Evolutionary conservation across 371 early-diverging fungal genomes (phyloP).

Genomic region (Edhazardia aedis): DNA sequence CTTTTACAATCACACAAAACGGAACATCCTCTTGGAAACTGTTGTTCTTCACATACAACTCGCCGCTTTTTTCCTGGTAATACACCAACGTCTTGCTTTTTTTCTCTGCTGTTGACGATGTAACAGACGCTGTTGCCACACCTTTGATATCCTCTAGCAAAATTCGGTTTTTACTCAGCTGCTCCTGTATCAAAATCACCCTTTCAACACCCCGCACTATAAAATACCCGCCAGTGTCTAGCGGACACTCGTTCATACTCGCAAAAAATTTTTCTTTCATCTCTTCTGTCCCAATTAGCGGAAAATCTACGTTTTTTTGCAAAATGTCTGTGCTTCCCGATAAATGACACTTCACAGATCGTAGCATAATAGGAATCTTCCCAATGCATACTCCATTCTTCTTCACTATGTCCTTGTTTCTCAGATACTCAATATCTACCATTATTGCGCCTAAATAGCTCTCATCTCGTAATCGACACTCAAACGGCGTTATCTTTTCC

Average conservation of each 20-base stretch:
- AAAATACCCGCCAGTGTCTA: conserved; percentile 98
- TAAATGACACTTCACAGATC: conserved; percentile 66
- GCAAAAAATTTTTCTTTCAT: conserved; percentile 59
- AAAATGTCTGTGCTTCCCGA: neutral
- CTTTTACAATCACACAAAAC: conserved; percentile 48
- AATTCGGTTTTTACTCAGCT: conserved; percentile 97
- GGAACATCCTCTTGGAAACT: conserved; percentile 71
- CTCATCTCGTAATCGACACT: conserved; percentile 88
- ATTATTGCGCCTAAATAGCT: conserved; percentile 80
- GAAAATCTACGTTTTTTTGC: neutral
- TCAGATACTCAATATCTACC: conserved; percentile 85
- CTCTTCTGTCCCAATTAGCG: conserved; percentile 40
- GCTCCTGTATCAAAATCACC: conserved; percentile 97
- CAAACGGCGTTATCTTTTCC: conserved; percentile 53
- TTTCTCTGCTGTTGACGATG: conserved; percentile 71
- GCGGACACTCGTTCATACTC: conserved; percentile 71
- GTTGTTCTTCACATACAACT: conserved; percentile 76
- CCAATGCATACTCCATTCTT: conserved; percentile 71
- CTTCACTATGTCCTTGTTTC: conserved; percentile 61
- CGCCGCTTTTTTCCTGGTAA: conserved; percentile 52
- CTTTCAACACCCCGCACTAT: conserved; percentile 90
- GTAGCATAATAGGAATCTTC: conserved; percentile 91
- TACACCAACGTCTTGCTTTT: conserved; percentile 81
- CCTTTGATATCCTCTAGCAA: conserved; percentile 82
- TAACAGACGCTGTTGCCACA: conserved; percentile 58